Evolutionary conservation across 2,329 filamentous ascomycete species (phyloP), one percentile per base, ranked within the genome.

Genomic region (Tolypocladium ovalisporum): DNA sequence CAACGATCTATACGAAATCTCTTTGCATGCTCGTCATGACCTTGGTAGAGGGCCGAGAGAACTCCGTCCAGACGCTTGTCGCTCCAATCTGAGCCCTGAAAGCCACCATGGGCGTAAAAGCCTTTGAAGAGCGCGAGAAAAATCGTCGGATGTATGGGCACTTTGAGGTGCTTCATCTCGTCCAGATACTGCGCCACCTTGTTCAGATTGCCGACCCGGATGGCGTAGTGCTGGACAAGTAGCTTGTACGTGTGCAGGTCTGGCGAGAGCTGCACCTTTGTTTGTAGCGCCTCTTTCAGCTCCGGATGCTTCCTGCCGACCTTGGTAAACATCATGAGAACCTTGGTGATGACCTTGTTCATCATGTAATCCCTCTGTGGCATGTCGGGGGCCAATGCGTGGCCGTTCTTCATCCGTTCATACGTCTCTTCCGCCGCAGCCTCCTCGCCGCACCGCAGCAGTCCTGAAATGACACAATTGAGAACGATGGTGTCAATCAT

Each of bases 401-500:
- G 77, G 34, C 83, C 75, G 2, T 73, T 73, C 70, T 91, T 92
- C 92, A 99, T 97, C 59, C 86, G 85, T 58, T 84, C 76, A 65
- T 97, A 97, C 13, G 96, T 83, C 59, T 87, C 80, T 63, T 93
- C 85, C 3, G 92, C 94, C 0, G 89, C 86, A 8, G 79, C 74
- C 42, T 87, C 82, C 67, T 99, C 92, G 44, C 87, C 87, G 17
- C 87, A 85, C 57, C 84, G 80, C 49, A 97, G 78, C 24, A 97
- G 79, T 1, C 90, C 86, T 0, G 85, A 79, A 60, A 97, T 89
- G 65, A 97, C 85, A 64, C 88, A 89, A 67, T 97, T 97, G 70
- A 97, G 79, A 17, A 91, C 87, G 3, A 88, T 79, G 0, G 89
- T 92, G 69, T 97, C 93, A 57, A 99, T 85, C 60, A 97, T 85